Evolutionary conservation across 345 rosid genomes (phyloP).

Genomic region (Diplotaxis tenuifolia): DNA sequence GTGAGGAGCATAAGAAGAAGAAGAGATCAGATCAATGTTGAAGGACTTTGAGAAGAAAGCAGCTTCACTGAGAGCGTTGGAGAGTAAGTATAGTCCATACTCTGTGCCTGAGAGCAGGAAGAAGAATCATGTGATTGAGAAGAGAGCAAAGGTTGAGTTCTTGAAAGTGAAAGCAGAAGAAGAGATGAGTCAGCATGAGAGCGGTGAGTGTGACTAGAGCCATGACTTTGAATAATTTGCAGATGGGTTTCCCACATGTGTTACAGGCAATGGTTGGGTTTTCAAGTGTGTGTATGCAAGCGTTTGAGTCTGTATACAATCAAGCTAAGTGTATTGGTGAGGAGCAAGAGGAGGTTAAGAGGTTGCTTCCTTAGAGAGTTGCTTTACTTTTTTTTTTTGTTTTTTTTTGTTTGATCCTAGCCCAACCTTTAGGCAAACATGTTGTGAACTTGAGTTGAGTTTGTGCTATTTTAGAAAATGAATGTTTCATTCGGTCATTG

Average conservation of each 20-base stretch:
- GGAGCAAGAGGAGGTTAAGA: constrained; percentile 42
- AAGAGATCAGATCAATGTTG: constrained; percentile 61
- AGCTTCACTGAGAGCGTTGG: constrained; percentile 62
- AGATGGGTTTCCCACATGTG: constrained; percentile 91
- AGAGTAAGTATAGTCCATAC: constrained; percentile 70
- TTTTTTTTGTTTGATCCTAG: constrained; percentile 7
- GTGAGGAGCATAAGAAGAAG: constrained; percentile 81
- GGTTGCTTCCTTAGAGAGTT: constrained; percentile 28
- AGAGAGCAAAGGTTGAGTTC: constrained; percentile 59
- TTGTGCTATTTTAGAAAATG: constrained; percentile 14
- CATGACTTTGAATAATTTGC: constrained; percentile 81
- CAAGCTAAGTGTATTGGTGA: constrained; percentile 53
- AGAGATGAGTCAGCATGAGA: constrained; percentile 78
- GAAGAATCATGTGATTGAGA: constrained; percentile 67
- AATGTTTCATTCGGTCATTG: neutral
- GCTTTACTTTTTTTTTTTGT: neutral
- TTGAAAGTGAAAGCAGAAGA: constrained; percentile 73
- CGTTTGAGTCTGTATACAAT: constrained; percentile 76
- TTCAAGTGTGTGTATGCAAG: constrained; percentile 90
- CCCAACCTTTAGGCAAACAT: constrained; percentile 15
- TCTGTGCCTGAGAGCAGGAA: constrained; percentile 49
- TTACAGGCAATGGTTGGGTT: constrained; percentile 91
- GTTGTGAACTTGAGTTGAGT: constrained; percentile 30
- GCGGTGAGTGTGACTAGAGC: constrained; percentile 67
- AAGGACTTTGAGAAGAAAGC: constrained; percentile 69